phyloP scores from a whole-genome alignment of 208 protist genomes.

The Wallacemonas rigidus region DNA sequence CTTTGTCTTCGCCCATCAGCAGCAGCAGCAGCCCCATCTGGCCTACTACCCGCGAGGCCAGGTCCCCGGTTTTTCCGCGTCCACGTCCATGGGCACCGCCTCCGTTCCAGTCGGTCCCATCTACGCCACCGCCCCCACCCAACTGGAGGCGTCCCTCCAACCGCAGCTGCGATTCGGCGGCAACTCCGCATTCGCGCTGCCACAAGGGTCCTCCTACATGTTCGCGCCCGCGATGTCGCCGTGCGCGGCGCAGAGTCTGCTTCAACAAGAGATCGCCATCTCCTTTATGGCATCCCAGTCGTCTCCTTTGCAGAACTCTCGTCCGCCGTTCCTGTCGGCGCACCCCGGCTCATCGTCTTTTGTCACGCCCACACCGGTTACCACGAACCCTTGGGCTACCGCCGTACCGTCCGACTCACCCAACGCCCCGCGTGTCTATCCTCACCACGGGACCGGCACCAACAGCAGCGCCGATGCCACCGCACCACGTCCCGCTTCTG shows the following conservation, averaged over 20 bases:
- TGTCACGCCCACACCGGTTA: too few relatives aligned
- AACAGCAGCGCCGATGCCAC: background rate
- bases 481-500: too few relatives aligned
- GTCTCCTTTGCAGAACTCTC: background rate
- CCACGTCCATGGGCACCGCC: background rate
- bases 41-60: background rate
- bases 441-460: background rate
- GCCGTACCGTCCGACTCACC: background rate
- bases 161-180: too few relatives aligned
- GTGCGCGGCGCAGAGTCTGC: background rate
- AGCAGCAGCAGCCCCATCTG: background rate
- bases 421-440: background rate
- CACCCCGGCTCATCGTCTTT: too few relatives aligned
- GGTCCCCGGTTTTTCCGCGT: background rate
- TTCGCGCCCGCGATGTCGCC: background rate
- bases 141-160: background rate
- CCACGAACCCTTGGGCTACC: too few relatives aligned
- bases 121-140: background rate
- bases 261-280: slow-evolving; percentile 11
- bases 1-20: background rate
- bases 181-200: background rate
- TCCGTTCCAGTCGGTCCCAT: background rate
- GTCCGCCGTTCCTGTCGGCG: background rate
- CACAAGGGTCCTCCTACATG: background rate
- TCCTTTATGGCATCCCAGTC: background rate